A percentile compares a stretch with the other conserved stretches of the same genome.
phyloP scores from a whole-genome alignment of 352 stramenopile species.

The Phytopythium aichiense region DNA sequence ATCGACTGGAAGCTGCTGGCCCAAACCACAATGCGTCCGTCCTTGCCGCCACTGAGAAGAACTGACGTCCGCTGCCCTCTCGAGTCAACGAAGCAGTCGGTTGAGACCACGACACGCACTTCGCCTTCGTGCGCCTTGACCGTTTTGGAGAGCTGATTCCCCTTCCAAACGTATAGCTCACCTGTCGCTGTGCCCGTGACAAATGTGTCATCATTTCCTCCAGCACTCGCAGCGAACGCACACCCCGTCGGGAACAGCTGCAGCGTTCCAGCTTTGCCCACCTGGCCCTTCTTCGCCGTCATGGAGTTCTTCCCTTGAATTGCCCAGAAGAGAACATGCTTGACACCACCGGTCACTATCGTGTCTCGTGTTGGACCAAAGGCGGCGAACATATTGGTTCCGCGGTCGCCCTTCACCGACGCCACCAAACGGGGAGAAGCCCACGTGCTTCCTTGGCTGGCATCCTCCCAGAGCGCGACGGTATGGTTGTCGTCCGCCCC shows the following conservation, averaged over 20 bases:
- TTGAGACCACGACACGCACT: constrained; percentile 27
- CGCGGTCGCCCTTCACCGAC: constrained; percentile 52
- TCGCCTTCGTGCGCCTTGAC: constrained; percentile 71
- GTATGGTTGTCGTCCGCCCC: constrained; percentile 84
- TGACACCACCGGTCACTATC: constrained; percentile 56
- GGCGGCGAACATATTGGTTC: constrained; percentile 44
- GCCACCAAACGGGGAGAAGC: constrained; percentile 38
- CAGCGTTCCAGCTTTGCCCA: constrained; percentile 56
- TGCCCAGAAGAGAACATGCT: constrained; percentile 70
- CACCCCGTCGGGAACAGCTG: constrained; percentile 48
- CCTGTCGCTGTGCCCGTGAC: constrained; percentile 47
- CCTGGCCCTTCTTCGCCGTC: constrained; percentile 44
- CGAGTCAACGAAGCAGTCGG: constrained; percentile 11
- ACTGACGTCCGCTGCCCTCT: constrained; percentile 6
- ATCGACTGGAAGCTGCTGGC: constrained; percentile 63
- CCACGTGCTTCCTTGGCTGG: constrained; percentile 58
- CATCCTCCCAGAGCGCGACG: constrained; percentile 70
- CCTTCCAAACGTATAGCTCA: constrained; percentile 60
- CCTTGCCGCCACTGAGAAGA: constrained; percentile 65
- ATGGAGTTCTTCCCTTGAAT: constrained; percentile 50
- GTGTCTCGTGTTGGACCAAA: constrained; percentile 31
- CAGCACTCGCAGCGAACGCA: constrained; percentile 22
- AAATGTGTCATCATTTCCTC: constrained; percentile 18
- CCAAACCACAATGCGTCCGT: constrained; percentile 69
- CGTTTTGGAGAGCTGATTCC: constrained; percentile 35